Percentiles rank a stretch among this genome's conserved stretches.
Evolutionary conservation across 352 stramenopile genomes (phyloP).

Genomic region (Phytophthora agathidicida): DNA sequence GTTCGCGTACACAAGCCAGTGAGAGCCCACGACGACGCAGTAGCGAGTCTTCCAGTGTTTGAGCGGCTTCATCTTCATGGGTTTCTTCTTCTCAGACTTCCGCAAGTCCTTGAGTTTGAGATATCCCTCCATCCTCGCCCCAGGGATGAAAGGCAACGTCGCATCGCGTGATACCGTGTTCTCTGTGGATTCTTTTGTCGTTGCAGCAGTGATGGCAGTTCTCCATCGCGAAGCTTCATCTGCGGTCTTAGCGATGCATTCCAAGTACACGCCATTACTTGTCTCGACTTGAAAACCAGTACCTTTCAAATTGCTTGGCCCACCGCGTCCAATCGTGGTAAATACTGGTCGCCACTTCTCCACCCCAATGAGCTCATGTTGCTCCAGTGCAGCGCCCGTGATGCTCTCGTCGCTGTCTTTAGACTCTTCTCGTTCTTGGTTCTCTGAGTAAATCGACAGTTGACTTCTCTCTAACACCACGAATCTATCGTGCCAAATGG

Average conservation of each 20-base stretch:
- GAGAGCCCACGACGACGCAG: constrained; percentile 68
- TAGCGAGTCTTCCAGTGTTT: constrained; percentile 66
- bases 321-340: constrained; percentile 19
- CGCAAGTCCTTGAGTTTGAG: constrained; percentile 49
- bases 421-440: constrained; percentile 25
- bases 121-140: constrained; percentile 76
- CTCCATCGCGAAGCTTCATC: constrained; percentile 52
- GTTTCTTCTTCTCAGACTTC: constrained; percentile 27
- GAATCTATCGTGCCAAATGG: constrained; percentile 60
- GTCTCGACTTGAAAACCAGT: constrained; percentile 68
- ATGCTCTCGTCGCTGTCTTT: constrained; percentile 20
- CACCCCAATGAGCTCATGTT: constrained; percentile 55
- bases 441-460: constrained; percentile 45
- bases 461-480: constrained; percentile 42
- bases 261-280: constrained; percentile 61
- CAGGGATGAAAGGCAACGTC: constrained; percentile 60
- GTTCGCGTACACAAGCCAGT: constrained; percentile 76
- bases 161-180: constrained; percentile 44
- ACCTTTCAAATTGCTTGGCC: constrained; percentile 19
- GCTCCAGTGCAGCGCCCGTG: constrained; percentile 39
- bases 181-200: constrained; percentile 25
- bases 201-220: constrained; percentile 24
- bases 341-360: constrained; percentile 61
- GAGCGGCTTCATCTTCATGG: constrained; percentile 37
- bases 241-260: constrained; percentile 45